Percentiles rank a stretch among this genome's conserved stretches.
phyloP scores from a whole-genome alignment of 164 flowering plant species.

The Piper longum region DNA sequence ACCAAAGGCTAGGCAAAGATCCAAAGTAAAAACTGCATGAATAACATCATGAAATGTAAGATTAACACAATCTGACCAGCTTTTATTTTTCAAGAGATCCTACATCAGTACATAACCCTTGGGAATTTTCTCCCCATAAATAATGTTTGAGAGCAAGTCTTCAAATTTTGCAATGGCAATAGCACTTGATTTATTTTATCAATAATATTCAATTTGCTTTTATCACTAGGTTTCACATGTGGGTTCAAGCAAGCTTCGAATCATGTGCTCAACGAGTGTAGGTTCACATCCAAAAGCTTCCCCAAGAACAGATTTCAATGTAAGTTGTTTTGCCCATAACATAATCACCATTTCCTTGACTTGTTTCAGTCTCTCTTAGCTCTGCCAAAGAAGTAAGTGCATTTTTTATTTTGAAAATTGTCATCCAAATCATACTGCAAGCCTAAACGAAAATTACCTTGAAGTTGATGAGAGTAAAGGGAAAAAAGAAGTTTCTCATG shows the following conservation, averaged over 20 bases:
- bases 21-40: too few relatives aligned
- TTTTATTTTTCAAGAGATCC: slow-evolving; percentile 22
- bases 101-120: slow-evolving; percentile 92
- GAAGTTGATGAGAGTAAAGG: too few relatives aligned
- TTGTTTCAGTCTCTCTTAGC: slow-evolving; percentile 20
- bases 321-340: slow-evolving; percentile 45
- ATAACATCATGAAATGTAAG: too few relatives aligned
- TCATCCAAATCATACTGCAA: slow-evolving; percentile 29
- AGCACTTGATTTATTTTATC: slow-evolving; percentile 21
- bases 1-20: too few relatives aligned
- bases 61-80: slow-evolving; percentile 36
- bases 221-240: slow-evolving; percentile 33
- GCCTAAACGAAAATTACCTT: background rate
- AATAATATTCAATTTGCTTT: slow-evolving; percentile 28
- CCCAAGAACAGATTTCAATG: slow-evolving; percentile 73
- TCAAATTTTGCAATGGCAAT: slow-evolving; percentile 68
- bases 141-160: slow-evolving; percentile 77
- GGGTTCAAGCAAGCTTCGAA: slow-evolving; percentile 74
- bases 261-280: slow-evolving; percentile 84
- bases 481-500: too few relatives aligned
- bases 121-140: slow-evolving; percentile 68
- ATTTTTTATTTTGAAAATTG: slow-evolving; percentile 37
- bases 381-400: slow-evolving; percentile 30
- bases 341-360: slow-evolving; percentile 26
- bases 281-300: slow-evolving; percentile 93